These are phyloP conservation scores for Tulasnella sp. DNA, from an alignment of 768 basidiomycete species.

Conservation along the genomic window DNA sequence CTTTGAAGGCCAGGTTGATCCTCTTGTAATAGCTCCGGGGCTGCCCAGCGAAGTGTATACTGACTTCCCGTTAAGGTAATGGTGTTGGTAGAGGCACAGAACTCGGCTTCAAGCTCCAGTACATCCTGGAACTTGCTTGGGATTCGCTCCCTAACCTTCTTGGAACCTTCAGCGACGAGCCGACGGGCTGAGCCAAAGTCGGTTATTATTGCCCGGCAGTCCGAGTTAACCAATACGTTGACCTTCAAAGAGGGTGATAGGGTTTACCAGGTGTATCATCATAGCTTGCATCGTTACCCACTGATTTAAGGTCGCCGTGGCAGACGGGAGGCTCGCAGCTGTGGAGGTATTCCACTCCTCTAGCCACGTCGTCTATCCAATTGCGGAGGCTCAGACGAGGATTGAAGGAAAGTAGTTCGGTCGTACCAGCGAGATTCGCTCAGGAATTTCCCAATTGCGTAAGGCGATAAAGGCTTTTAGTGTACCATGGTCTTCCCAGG, in stretches of 20 bases:
- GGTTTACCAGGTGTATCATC: neutral
- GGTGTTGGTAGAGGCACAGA: neutral
- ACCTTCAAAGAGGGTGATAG: neutral
- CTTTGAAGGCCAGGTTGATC: neutral
- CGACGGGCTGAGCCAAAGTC: neutral
- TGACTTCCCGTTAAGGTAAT: neutral
- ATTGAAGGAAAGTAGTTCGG: neutral
- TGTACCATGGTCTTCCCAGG: neutral
- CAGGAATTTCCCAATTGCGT: neutral
- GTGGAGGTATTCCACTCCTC: neutral
- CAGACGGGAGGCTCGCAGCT: neutral
- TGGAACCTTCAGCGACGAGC: neutral
- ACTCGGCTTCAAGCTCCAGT: neutral
- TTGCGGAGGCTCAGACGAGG: neutral
- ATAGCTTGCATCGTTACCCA: neutral
- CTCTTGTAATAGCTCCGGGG: neutral
- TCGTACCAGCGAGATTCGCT: neutral
- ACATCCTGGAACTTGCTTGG: neutral
- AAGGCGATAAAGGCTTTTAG: neutral
- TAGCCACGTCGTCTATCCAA: neutral
- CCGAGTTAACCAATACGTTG: neutral
- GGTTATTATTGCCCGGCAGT: neutral
- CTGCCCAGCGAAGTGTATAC: neutral
- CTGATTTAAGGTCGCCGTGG: neutral
- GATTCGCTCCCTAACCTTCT: neutral